Base-by-base conservation (phyloP, 2,329 filamentous ascomycete species). In the Fusarium incarnatum region DNA sequence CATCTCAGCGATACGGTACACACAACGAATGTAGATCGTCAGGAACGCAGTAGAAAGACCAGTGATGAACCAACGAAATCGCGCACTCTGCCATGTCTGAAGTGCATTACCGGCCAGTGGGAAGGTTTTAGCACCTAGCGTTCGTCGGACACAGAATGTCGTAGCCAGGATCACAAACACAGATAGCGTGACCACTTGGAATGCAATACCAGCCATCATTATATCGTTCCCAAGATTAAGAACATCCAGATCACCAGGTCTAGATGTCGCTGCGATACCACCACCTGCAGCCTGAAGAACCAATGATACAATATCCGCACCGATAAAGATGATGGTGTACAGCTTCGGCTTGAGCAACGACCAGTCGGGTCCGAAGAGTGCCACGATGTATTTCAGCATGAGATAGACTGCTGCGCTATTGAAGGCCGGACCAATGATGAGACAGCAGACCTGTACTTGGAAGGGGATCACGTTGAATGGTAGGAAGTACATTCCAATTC, bases 1-100 rank as follows among this genome's bases (percentile, higher is more conserved):
- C 61, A 64, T 64, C 20, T 64, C 61, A 2, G 61, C 61, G 13
- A 64, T 64, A 6, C 61, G 61, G 13, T 64, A 64, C 4, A 64
- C 61, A 7, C 61, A 64, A 1, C 61, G 61, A 6, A 64, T 52
- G 16, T 64, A 64, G 5, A 64, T 64, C 3, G 52, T 30, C 8
- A 64, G 1, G n/a, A 64, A 64, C 1, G 60, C 52, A 6, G 40
- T 46, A 11, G 12, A 23, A 3, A 64, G 22, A 5, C 61, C 61
- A 1, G 50, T 22, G 6, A 59, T 5, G 1, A 64, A 64, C 9
- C 27, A n/a, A 3, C 60, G 30, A 6, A 64, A 64, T 0, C 27
- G 22, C 2, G 8, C 6, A 1, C 50, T 46, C 2, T 57, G 20
- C 60, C 61, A 64, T 5, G 46, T 32, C 1, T 41, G 52, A 2